Evolutionary conservation across 345 rosid genomes (phyloP), one percentile per base, ranked within the genome.

Genomic region (Eucalyptus tenuipes): DNA sequence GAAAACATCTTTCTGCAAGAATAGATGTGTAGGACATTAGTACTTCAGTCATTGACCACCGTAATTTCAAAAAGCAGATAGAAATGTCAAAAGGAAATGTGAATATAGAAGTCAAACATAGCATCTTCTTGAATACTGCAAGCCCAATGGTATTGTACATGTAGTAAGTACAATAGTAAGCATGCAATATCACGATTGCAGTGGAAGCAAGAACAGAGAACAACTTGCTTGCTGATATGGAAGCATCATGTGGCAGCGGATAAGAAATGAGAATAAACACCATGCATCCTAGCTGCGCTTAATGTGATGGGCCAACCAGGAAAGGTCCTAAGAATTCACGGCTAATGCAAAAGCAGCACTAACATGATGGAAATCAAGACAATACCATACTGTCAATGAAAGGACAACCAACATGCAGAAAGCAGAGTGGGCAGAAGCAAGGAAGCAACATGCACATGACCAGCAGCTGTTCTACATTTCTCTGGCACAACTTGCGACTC

Each of bases 1-100:
- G 92, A 94, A 93, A 88, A 97, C 94, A 87, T 97, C 99, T 50
- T 86, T 86, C 87, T 86, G 87, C 87, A 86, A 53, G 45, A 52
- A 86, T 49, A 49, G 44, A 86, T 86, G 87, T 8, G 45, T 18
- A 71, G 47, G 82, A 71, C 82, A 37, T 71, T 71, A 71, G 82
- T 37, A 71, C 47, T 37, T 18, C 27, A 71, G 14, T 71, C 37
- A 18, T 71, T 64, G 75, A 64, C 75, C 8, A n/a, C 75, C 40
- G 16, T 33, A 59, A 87, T 37, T 64, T 49, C 57, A 42, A 66
- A 64, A 13, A 33, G 50, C 87, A 50, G 47, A 86, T 49, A 49
- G 33, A 52, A 85, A 85, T 47, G 42, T 49, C 86, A 85, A 24
- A 50, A 57, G 61, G 42, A n/a, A 86, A 11, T 29, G 6, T n/a